Percentiles rank a stretch among this genome's conserved stretches.
These are phyloP conservation scores for Colletotrichum australisinense DNA, from an alignment of 2,329 filamentous ascomycete genomes.

Conservation along the genomic window DNA sequence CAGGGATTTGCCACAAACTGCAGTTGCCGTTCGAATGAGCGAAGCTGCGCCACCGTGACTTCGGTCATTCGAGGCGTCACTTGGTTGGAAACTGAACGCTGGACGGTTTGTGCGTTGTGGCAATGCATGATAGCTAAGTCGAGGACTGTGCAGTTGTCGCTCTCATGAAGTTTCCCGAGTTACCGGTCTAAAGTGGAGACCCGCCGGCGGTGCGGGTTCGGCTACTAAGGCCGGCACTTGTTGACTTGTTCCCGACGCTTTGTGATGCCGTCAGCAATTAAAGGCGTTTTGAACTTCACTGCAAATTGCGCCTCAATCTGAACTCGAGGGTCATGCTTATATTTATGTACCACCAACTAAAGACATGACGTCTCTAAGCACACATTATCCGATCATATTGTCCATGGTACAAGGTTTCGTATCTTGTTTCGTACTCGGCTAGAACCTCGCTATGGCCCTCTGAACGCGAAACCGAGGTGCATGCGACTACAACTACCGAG, in stretches of 20 bases:
- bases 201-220: background rate
- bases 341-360: background rate
- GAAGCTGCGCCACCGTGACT: background rate
- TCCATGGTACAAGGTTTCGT: slow-evolving; percentile 11
- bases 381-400: background rate
- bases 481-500: slow-evolving; percentile 30
- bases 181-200: background rate
- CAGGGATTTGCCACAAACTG: background rate
- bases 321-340: background rate
- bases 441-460: slow-evolving; percentile 8
- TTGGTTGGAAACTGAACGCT: background rate
- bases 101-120: background rate
- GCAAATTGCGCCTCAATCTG: background rate
- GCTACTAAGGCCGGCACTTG: background rate
- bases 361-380: background rate
- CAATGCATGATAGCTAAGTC: background rate
- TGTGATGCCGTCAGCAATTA: background rate
- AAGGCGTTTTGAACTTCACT: background rate
- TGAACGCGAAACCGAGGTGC: slow-evolving; percentile 25
- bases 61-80: background rate
- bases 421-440: slow-evolving; percentile 32
- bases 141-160: background rate
- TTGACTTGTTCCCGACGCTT: background rate
- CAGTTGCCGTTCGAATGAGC: too few relatives aligned
- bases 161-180: background rate